Evolutionary conservation across 192 early-diverging fungal species (phyloP).

Genomic region (Paraglomus occultum): DNA sequence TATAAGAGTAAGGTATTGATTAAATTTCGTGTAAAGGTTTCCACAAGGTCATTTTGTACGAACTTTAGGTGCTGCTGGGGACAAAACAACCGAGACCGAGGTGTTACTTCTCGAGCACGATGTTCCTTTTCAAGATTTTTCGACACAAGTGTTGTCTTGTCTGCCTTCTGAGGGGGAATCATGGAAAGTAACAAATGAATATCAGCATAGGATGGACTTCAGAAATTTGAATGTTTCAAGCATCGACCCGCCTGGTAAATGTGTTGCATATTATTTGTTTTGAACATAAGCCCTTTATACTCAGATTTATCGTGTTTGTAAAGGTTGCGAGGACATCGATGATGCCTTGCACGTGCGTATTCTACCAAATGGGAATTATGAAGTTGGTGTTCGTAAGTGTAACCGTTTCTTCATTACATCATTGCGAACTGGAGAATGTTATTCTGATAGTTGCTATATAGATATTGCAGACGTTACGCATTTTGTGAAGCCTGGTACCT

Average conservation of each 20-base stretch:
- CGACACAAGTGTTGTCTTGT: constrained; percentile 75
- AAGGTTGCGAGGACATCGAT: constrained; percentile 98
- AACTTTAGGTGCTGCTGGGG: constrained; percentile 89
- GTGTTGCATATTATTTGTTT: neutral
- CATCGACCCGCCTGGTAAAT: constrained; percentile 93
- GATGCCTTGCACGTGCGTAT: constrained; percentile 87
- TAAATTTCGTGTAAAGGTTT: constrained; percentile 45
- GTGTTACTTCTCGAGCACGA: constrained; percentile 96
- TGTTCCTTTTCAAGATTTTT: constrained; percentile 93
- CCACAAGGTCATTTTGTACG: constrained; percentile 94
- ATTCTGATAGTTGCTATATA: constrained; percentile 24
- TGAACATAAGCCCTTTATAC: neutral
- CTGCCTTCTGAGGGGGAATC: constrained; percentile 85
- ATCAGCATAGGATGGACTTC: constrained; percentile 78
- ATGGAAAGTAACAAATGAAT: constrained; percentile 76
- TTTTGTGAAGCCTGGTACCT: constrained; percentile 79
- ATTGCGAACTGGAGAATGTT: constrained; percentile 2
- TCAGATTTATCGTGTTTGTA: neutral
- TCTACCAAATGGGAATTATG: constrained; percentile 85
- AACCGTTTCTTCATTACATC: neutral
- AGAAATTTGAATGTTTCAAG: constrained; percentile 85
- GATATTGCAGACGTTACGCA: constrained; percentile 97
- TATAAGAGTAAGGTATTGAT: constrained; percentile 5
- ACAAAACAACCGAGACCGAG: constrained; percentile 93
- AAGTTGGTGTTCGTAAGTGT: constrained; percentile 69